Percentiles rank a stretch among this genome's conserved stretches.
Conservation (phyloP, 2,329 filamentous ascomycete genomes). For the Rhynchosporium secalis region DNA sequence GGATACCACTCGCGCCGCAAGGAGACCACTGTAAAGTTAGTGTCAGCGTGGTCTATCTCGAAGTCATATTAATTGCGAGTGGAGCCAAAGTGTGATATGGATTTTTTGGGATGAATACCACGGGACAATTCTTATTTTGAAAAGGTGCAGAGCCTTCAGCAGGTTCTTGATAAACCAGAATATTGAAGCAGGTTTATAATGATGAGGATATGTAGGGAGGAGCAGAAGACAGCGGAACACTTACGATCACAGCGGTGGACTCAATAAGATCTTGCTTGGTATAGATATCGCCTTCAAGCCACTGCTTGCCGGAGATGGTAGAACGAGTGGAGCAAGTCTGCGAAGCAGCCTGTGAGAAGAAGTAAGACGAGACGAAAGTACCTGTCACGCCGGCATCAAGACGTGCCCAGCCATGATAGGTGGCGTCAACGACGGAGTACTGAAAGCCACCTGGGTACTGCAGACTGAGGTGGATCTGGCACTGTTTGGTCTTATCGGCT, state of each 20-base stretch:
- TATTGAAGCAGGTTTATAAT: background rate
- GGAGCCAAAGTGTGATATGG: background rate
- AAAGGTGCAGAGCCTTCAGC: background rate
- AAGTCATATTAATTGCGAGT: background rate
- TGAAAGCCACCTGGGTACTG: constrained; percentile 31
- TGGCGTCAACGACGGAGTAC: constrained; percentile 30
- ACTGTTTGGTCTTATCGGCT: constrained; percentile 29
- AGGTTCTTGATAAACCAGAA: background rate
- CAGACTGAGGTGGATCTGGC: constrained; percentile 29
- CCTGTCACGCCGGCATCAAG: constrained; percentile 28
- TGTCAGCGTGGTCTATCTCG: background rate
- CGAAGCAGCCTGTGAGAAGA: constrained; percentile 29
- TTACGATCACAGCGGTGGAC: constrained; percentile 24
- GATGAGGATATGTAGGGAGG: background rate
- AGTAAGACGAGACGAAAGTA: constrained; percentile 30
- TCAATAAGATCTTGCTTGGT: constrained; percentile 28
- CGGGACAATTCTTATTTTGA: constrained; percentile 4
- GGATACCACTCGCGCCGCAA: constrained; percentile 28
- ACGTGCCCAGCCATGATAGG: constrained; percentile 29
- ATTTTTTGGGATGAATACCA: background rate
- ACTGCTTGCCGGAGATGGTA: constrained; percentile 25
- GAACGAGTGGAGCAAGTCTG: constrained; percentile 28
- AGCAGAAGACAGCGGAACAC: background rate
- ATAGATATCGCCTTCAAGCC: constrained; percentile 27
- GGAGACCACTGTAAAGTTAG: constrained; percentile 19